Percentiles rank a stretch among this genome's conserved stretches.
phyloP scores from a whole-genome alignment of 176 grass and related monocot species.

The Aegilops tauschii region DNA sequence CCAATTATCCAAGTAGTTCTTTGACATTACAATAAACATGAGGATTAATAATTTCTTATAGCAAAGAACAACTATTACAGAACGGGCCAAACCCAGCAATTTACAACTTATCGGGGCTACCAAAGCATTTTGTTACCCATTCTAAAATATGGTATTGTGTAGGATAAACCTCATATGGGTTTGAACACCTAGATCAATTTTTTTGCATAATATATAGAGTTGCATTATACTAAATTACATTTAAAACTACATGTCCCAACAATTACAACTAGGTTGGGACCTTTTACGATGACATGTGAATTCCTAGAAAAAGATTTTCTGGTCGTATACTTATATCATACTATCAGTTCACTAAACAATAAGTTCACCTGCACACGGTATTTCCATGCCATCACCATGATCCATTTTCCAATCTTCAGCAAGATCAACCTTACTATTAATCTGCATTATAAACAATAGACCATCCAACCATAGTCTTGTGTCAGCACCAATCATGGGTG shows the following conservation, averaged over 20 bases:
- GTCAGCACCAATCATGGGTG: too few relatives aligned
- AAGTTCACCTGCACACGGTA: slow-evolving; percentile 20
- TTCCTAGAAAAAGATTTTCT: not conserved
- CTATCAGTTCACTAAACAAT: slow-evolving; percentile 1
- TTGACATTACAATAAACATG: not conserved
- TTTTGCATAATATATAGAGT: not conserved
- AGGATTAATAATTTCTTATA: not conserved
- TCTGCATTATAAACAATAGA: slow-evolving; percentile 33
- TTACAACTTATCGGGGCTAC: not conserved
- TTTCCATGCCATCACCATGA: slow-evolving; percentile 1
- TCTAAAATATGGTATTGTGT: not conserved
- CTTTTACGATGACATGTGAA: not conserved
- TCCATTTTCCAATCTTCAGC: slow-evolving; percentile 60
- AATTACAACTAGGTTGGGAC: not conserved
- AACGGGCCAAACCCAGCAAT: not conserved
- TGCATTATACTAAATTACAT: not conserved
- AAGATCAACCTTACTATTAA: slow-evolving; percentile 47
- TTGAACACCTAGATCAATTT: not conserved
- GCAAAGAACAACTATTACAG: not conserved
- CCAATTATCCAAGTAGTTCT: not conserved
- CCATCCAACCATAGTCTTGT: too few relatives aligned
- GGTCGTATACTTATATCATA: slow-evolving; percentile 3
- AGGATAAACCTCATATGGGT: not conserved
- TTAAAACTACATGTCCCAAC: not conserved
- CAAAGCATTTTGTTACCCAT: not conserved